A percentile compares a stretch with the other conserved stretches of the same genome.
Conservation (phyloP, 345 rosid genomes). For the Cardiospermum halicacabum region DNA sequence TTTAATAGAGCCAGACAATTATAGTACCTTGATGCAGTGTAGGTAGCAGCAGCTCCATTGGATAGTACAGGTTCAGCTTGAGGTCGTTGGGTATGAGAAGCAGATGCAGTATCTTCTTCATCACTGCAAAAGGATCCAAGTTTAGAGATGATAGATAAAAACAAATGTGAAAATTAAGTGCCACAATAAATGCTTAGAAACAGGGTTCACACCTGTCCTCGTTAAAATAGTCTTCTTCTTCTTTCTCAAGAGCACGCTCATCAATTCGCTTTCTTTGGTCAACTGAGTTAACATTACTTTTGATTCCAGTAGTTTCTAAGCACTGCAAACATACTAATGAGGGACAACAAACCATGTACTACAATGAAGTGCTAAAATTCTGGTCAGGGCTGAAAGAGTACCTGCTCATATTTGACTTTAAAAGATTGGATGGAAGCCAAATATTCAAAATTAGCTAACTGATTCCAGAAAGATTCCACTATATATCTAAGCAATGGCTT, state of each 20-base stretch:
- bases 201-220: constrained; percentile 61
- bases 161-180: background rate
- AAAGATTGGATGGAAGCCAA: constrained; percentile 52
- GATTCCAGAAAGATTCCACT: constrained; percentile 81
- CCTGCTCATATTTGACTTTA: constrained; percentile 80
- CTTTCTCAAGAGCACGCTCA: constrained; percentile 93
- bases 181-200: background rate
- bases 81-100: constrained; percentile 47
- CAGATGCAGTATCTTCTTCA: constrained; percentile 89
- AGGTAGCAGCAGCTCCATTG: constrained; percentile 64
- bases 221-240: constrained; percentile 98
- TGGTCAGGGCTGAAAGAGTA: constrained; percentile 24
- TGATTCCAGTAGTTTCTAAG: constrained; percentile 62
- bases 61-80: constrained; percentile 53
- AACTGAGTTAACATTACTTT: constrained; percentile 38
- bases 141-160: constrained; percentile 10
- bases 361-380: constrained; percentile 10
- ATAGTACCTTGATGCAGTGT: constrained; percentile 56
- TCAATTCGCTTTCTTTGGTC: constrained; percentile 70
- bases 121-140: constrained; percentile 48
- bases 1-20: constrained; percentile 5
- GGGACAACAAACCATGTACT: constrained; percentile 6
- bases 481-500: constrained; percentile 68
- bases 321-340: constrained; percentile 49
- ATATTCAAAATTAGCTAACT: constrained; percentile 58